Percentiles rank a stretch among this genome's conserved stretches.
These are phyloP conservation scores for Vachellia pachyceras DNA, from an alignment of 306 rosid species.

Conservation along the genomic window DNA sequence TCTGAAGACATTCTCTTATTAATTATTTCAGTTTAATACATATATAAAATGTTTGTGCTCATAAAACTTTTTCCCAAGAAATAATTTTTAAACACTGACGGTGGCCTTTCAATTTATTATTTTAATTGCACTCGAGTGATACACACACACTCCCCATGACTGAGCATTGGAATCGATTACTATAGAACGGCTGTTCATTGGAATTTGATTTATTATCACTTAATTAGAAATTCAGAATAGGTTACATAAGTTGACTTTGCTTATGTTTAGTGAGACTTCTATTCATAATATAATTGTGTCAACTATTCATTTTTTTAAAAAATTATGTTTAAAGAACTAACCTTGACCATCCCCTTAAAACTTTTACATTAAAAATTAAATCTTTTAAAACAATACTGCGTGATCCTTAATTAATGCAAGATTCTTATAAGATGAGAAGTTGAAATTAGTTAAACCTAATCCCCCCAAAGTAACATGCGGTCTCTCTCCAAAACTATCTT, in stretches of 20 bases:
- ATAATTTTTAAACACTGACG: not conserved
- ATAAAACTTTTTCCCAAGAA: not conserved
- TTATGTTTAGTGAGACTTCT: not conserved
- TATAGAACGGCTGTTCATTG: not conserved
- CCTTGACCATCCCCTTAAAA: not conserved
- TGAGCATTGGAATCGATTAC: not conserved
- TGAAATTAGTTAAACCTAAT: no score
- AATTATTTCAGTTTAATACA: not conserved
- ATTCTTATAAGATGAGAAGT: no score
- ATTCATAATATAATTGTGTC: not conserved
- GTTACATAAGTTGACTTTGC: not conserved
- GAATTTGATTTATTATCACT: not conserved
- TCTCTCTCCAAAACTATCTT: no score
- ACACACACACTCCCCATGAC: not conserved
- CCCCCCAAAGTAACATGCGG: no score
- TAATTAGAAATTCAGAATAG: not conserved
- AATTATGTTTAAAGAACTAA: not conserved
- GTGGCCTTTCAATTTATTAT: not conserved
- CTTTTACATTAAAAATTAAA: not conserved
- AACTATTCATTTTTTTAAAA: not conserved
- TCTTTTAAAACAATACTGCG: no score
- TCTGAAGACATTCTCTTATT: not conserved
- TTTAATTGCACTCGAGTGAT: not conserved
- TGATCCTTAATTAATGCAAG: no score
- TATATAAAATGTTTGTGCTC: not conserved